phyloP scores from a whole-genome alignment of 2,329 filamentous ascomycete genomes.

The Diatrype stigma region DNA sequence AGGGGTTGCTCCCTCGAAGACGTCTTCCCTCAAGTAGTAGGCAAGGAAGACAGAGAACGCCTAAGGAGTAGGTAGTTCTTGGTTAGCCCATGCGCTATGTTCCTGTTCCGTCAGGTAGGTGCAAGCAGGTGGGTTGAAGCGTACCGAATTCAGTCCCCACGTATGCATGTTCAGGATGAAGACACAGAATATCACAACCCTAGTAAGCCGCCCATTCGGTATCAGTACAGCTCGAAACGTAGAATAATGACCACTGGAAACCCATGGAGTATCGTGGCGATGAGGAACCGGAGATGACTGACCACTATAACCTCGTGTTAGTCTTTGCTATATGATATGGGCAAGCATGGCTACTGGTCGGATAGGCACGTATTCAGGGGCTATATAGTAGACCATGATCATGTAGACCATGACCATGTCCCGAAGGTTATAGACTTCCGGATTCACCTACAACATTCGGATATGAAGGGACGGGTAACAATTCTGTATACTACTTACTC shows the following conservation, averaged over 20 bases:
- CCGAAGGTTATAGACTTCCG: too few relatives aligned
- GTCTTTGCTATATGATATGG: neutral
- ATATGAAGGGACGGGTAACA: neutral
- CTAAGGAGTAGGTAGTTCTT: conserved; percentile 21
- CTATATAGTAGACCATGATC: too few relatives aligned
- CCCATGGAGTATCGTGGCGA: neutral
- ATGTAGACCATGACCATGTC: too few relatives aligned
- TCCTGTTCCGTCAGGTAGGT: neutral
- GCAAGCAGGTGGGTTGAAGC: conserved; percentile 14
- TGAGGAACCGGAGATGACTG: neutral
- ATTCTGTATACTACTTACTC: neutral
- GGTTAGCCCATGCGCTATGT: neutral
- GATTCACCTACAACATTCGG: neutral
- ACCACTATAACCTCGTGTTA: neutral
- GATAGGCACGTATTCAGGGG: too few relatives aligned
- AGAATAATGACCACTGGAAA: neutral
- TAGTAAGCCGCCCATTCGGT: conserved; percentile 10
- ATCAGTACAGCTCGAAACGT: neutral
- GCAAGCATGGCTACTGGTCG: too few relatives aligned
- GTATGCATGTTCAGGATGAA: conserved; percentile 65
- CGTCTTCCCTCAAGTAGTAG: conserved; percentile 51
- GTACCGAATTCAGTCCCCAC: conserved; percentile 67
- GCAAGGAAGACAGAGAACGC: conserved; percentile 56
- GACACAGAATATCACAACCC: conserved; percentile 51
- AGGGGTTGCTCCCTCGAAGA: conserved; percentile 58